These are phyloP conservation scores for Septoria petroselini DNA, from an alignment of 2,329 filamentous ascomycete genomes.

Conservation along the genomic window DNA sequence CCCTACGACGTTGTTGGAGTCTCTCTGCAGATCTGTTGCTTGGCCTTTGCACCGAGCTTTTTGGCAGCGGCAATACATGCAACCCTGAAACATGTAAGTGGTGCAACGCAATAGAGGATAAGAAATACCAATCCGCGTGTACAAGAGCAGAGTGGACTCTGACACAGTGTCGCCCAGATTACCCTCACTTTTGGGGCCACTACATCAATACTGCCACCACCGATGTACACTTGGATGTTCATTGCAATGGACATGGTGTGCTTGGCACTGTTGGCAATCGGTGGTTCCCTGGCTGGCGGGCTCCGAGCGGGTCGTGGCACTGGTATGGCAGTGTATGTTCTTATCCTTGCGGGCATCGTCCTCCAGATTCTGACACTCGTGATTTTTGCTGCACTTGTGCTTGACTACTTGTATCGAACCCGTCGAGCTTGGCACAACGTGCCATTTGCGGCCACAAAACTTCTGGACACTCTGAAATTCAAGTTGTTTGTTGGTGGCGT, in stretches of 20 bases:
- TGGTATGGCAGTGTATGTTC: not conserved
- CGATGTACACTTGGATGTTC: conserved; percentile 15
- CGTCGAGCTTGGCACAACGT: conserved; percentile 11
- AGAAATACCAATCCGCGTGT: too few species aligned
- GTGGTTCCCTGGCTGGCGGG: not conserved
- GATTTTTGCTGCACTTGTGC: conserved; percentile 8
- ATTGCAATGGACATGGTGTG: conserved; percentile 13
- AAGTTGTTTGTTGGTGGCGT: conserved; percentile 9
- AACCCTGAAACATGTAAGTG: conserved; percentile 8
- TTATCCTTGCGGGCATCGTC: conserved; percentile 1
- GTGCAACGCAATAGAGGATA: too few species aligned
- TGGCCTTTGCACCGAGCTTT: conserved; percentile 11
- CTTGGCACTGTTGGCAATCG: not conserved
- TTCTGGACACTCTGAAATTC: conserved; percentile 11
- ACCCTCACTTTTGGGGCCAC: conserved; percentile 13
- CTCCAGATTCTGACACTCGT: conserved; percentile 7
- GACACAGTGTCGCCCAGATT: too few species aligned
- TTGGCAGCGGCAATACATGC: conserved; percentile 12
- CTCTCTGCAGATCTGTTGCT: conserved; percentile 4
- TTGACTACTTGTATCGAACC: conserved; percentile 9
- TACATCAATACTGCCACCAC: conserved; percentile 7
- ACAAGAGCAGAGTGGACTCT: too few species aligned
- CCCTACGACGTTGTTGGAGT: conserved; percentile 2
- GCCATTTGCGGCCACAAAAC: conserved; percentile 10
- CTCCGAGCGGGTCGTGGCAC: not conserved